These are phyloP conservation scores for Apiospora sp. DNA, from an alignment of 2,329 filamentous ascomycete species.

Conservation along the genomic window DNA sequence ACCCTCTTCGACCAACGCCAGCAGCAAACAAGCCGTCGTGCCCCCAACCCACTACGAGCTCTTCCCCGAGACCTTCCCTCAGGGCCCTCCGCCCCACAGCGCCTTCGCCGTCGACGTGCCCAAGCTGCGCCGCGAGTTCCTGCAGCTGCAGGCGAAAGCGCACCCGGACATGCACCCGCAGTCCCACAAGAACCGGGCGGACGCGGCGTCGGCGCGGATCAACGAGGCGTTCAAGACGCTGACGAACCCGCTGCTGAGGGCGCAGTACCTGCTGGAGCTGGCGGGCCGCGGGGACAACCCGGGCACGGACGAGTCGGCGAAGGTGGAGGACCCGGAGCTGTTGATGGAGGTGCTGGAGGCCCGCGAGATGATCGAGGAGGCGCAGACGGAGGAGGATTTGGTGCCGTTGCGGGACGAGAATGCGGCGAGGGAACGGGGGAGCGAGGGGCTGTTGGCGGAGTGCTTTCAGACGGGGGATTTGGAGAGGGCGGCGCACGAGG, in stretches of 20 bases:
- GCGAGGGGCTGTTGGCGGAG: constrained; percentile 67
- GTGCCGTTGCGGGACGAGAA: constrained; percentile 69
- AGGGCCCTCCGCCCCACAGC: constrained; percentile 79
- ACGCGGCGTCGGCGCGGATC: constrained; percentile 81
- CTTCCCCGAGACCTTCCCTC: constrained; percentile 81
- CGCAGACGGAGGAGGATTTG: constrained; percentile 71
- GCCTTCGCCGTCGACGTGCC: constrained; percentile 77
- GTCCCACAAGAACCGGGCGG: constrained; percentile 66
- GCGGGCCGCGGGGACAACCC: constrained; percentile 73
- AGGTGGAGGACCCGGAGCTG: constrained; percentile 72
- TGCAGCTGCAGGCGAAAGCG: constrained; percentile 78
- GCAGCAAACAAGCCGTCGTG: neutral
- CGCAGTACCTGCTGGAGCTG: constrained; percentile 83
- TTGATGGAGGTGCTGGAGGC: constrained; percentile 84
- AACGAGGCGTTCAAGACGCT: constrained; percentile 94
- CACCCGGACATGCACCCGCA: constrained; percentile 75
- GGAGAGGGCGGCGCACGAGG: constrained; percentile 72
- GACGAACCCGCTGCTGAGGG: constrained; percentile 76
- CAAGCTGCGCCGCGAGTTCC: constrained; percentile 82
- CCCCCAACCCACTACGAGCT: constrained; percentile 79
- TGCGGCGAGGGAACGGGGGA: constrained; percentile 68
- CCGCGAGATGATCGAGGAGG: constrained; percentile 77
- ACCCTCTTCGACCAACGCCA: neutral
- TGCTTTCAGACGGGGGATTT: constrained; percentile 74
- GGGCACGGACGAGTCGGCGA: constrained; percentile 77